These are phyloP conservation scores for Fusarium setosum DNA, from an alignment of 2,329 filamentous ascomycete genomes.

Conservation along the genomic window DNA sequence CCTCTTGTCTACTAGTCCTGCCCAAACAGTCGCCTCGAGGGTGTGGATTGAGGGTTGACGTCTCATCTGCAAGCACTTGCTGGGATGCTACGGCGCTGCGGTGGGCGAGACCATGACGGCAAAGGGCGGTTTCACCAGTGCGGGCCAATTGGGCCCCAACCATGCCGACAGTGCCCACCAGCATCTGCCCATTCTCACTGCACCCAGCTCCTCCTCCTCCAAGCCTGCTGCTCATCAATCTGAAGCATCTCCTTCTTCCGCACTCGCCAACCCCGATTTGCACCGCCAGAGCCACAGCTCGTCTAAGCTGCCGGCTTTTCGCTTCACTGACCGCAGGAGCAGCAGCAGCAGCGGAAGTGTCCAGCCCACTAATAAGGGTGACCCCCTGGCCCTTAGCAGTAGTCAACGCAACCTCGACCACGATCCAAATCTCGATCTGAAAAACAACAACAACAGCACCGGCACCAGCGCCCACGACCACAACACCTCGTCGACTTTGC, in stretches of 20 bases:
- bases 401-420: conserved; percentile 23
- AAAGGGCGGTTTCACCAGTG: conserved; percentile 44
- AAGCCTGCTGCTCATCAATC: conserved; percentile 24
- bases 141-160: conserved; percentile 39
- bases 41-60: conserved; percentile 23
- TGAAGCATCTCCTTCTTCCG: conserved; percentile 24
- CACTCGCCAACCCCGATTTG: conserved; percentile 48
- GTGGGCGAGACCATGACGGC: conserved; percentile 43
- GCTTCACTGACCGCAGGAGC: conserved; percentile 61
- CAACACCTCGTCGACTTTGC: conserved; percentile 31
- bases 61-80: conserved; percentile 38
- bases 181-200: conserved; percentile 20
- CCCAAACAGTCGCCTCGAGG: neutral
- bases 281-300: conserved; percentile 66
- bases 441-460: conserved; percentile 28
- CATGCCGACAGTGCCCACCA: conserved; percentile 31
- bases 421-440: conserved; percentile 30
- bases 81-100: conserved; percentile 41
- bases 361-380: conserved; percentile 36
- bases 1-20: neutral
- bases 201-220: conserved; percentile 22
- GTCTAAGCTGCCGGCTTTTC: conserved; percentile 67
- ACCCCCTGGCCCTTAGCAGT: conserved; percentile 27
- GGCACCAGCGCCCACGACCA: conserved; percentile 12
- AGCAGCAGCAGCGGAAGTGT: conserved; percentile 35